phyloP scores from a whole-genome alignment of 148 eudicot species.

The Agrostemma githago region DNA sequence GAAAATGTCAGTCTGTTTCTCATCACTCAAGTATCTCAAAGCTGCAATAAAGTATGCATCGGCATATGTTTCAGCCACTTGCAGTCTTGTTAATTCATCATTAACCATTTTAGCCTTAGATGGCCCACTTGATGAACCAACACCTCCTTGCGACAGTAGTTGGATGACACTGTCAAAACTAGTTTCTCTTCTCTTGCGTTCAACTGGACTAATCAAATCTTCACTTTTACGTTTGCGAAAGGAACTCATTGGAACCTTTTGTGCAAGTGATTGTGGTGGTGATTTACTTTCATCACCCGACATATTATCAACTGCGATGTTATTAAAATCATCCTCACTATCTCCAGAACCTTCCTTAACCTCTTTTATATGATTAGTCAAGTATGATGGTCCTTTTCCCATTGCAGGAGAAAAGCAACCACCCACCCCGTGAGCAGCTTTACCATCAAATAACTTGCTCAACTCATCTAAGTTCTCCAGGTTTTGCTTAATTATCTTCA shows the following conservation, averaged over 20 bases:
- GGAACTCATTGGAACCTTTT: neutral
- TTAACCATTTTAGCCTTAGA: neutral
- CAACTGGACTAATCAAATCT: neutral
- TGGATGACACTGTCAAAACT: neutral
- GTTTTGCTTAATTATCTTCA: too few species aligned
- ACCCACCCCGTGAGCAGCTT: too few species aligned
- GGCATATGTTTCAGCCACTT: too few species aligned
- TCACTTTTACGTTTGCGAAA: neutral
- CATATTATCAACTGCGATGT: neutral
- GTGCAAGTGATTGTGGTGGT: neutral
- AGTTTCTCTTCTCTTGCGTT: neutral
- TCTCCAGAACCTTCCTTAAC: neutral
- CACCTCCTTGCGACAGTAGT: neutral
- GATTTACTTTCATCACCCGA: neutral
- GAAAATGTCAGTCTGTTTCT: neutral
- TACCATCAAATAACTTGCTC: too few species aligned
- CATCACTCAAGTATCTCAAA: neutral
- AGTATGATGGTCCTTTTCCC: neutral
- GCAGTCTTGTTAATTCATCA: too few species aligned
- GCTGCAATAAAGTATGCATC: too few species aligned
- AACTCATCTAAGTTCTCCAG: too few species aligned
- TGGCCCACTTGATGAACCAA: neutral
- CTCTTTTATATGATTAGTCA: neutral
- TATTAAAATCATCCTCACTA: neutral
- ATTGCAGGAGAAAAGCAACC: neutral